Conservation (phyloP, 192 early-diverging fungal genomes). For the Gonapodya prolifera region DNA sequence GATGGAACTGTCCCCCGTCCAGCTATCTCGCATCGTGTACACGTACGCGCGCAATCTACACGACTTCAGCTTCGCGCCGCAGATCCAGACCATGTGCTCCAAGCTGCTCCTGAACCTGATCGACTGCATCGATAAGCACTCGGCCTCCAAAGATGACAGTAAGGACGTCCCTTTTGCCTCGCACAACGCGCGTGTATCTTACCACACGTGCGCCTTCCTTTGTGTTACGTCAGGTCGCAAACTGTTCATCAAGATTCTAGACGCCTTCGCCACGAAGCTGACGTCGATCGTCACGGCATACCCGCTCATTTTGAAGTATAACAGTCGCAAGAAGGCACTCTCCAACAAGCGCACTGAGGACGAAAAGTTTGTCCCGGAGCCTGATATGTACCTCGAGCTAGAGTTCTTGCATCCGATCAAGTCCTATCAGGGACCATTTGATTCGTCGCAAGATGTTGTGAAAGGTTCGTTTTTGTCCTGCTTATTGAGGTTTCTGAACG, state of each 20-base stretch:
- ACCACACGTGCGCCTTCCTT: background rate
- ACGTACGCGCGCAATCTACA: conserved; percentile 89
- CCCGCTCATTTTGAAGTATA: conserved; percentile 39
- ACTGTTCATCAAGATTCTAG: conserved; percentile 66
- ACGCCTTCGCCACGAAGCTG: conserved; percentile 72
- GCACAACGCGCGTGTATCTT: background rate
- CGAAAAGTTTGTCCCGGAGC: conserved; percentile 11
- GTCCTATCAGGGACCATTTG: conserved; percentile 24
- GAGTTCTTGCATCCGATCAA: conserved; percentile 41
- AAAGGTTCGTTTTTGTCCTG: conserved; percentile 37
- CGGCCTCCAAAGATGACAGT: conserved; percentile 38
- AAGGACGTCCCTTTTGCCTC: conserved; percentile 21
- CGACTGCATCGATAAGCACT: conserved; percentile 58
- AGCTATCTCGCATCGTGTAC: conserved; percentile 73
- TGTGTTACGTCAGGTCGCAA: conserved; percentile 34
- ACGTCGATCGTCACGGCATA: conserved; percentile 53
- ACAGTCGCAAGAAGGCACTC: conserved; percentile 32
- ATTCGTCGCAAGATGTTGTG: conserved; percentile 49
- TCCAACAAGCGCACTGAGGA: background rate
- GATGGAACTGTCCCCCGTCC: conserved; percentile 59
- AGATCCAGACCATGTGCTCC: conserved; percentile 93
- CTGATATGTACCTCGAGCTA: conserved; percentile 40
- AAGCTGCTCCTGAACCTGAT: conserved; percentile 85
- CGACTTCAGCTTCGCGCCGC: conserved; percentile 76
- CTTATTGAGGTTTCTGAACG: background rate